phyloP scores from a whole-genome alignment of 1,139 yeast species.

The Candida gigantensis region DNA sequence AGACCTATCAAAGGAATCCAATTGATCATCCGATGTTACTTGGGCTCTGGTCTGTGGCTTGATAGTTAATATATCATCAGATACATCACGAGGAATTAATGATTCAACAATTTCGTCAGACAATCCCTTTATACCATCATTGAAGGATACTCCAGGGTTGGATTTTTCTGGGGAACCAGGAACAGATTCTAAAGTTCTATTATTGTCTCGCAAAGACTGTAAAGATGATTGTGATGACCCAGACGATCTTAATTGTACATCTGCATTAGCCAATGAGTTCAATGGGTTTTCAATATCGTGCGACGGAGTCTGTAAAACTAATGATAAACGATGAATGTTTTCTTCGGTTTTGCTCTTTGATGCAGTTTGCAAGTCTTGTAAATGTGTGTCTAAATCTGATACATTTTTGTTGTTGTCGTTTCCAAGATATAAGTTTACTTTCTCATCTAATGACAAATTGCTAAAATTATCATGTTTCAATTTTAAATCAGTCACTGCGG shows the following conservation, averaged over 20 bases:
- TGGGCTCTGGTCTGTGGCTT: no score
- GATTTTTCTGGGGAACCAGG: conserved; percentile 21
- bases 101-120: conserved; percentile 40
- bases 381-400: conserved; percentile 38
- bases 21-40: conserved; percentile 6
- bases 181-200: conserved; percentile 34
- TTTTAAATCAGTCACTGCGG: conserved; percentile 26
- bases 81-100: conserved; percentile 28
- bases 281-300: conserved; percentile 35
- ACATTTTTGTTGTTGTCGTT: conserved; percentile 9
- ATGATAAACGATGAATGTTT: conserved; percentile 40
- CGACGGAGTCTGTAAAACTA: conserved; percentile 30
- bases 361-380: conserved; percentile 32
- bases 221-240: conserved; percentile 49
- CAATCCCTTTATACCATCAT: conserved; percentile 49
- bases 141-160: conserved; percentile 36
- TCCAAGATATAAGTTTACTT: conserved; percentile 35
- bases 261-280: conserved; percentile 33
- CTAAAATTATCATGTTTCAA: conserved; percentile 25
- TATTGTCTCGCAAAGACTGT: conserved; percentile 41
- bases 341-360: conserved; percentile 28
- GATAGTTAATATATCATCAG: conserved; percentile 10
- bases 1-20: conserved; percentile 39
- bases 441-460: conserved; percentile 40
- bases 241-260: conserved; percentile 35